A percentile compares a stretch with the other conserved stretches of the same genome.
phyloP scores from a whole-genome alignment of 148 eudicot species.

The Chenopodium quinoa region DNA sequence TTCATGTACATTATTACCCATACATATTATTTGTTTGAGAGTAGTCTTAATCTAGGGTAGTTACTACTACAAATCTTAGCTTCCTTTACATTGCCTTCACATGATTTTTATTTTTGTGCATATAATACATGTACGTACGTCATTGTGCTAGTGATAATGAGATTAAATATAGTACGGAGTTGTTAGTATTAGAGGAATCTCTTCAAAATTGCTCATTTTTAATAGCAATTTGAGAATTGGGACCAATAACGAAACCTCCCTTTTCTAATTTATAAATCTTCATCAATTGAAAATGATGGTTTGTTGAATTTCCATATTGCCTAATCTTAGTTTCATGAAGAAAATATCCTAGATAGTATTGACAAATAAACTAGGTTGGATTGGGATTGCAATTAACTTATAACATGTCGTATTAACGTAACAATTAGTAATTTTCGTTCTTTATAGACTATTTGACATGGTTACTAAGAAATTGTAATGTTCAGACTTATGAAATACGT shows the following conservation, averaged over 20 bases:
- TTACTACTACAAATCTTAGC: not conserved
- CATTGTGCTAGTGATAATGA: not conserved
- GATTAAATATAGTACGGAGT: not conserved
- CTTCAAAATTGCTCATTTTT: not conserved
- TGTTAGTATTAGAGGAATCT: not conserved
- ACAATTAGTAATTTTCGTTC: too few relatives aligned
- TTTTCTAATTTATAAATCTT: not conserved
- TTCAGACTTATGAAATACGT: too few relatives aligned
- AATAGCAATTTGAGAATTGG: not conserved
- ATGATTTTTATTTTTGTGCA: not conserved
- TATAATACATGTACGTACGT: not conserved
- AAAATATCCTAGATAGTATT: too few relatives aligned
- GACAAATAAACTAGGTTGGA: too few relatives aligned
- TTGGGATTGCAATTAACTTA: too few relatives aligned
- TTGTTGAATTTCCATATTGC: not conserved
- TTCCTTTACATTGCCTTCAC: conserved; percentile 2
- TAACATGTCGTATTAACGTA: too few relatives aligned
- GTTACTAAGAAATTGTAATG: too few relatives aligned
- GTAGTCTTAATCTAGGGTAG: conserved; percentile 14
- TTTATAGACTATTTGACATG: too few relatives aligned
- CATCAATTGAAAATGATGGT: not conserved
- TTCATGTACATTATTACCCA: conserved; percentile 1
- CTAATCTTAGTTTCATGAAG: not conserved
- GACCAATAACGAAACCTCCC: not conserved
- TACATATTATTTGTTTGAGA: conserved; percentile 6